These are phyloP conservation scores for Cajanus cajan DNA, from an alignment of 306 rosid genomes.

Conservation along the genomic window DNA sequence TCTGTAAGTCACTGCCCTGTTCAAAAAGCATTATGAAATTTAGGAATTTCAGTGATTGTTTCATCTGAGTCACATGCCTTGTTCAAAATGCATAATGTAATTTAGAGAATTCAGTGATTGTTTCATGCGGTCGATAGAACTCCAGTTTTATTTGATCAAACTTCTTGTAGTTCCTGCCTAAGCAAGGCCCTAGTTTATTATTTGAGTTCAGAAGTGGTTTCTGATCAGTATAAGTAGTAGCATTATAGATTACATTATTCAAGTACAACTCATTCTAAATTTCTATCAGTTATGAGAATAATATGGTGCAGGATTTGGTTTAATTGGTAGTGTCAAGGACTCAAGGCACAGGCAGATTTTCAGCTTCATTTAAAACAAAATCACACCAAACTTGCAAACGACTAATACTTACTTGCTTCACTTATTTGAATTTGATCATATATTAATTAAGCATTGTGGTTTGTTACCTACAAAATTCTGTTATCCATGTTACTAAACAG, in stretches of 20 bases:
- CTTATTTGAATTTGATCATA: neutral
- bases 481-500: conserved; percentile 18
- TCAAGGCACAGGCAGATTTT: neutral
- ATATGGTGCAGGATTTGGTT: neutral
- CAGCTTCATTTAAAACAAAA: neutral
- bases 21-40: conserved; percentile 7
- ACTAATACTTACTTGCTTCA: conserved; percentile 9
- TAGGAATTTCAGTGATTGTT: neutral
- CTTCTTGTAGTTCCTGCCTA: neutral
- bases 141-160: conserved; percentile 6
- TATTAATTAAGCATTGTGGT: neutral
- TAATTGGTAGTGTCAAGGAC: neutral
- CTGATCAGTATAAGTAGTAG: neutral
- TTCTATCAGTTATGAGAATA: neutral
- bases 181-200: neutral
- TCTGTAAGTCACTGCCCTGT: conserved; percentile 64
- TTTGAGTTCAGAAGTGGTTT: conserved; percentile 19
- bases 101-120: neutral
- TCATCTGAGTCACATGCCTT: conserved; percentile 46
- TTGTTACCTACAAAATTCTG: neutral
- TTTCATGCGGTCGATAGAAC: conserved; percentile 19
- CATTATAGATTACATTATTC: conserved; percentile 13
- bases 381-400: neutral
- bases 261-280: neutral
- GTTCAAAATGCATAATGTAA: conserved; percentile 12